These are phyloP conservation scores for Kluyveromyces nonfermentans DNA, from an alignment of 805 yeast genomes.

Conservation along the genomic window DNA sequence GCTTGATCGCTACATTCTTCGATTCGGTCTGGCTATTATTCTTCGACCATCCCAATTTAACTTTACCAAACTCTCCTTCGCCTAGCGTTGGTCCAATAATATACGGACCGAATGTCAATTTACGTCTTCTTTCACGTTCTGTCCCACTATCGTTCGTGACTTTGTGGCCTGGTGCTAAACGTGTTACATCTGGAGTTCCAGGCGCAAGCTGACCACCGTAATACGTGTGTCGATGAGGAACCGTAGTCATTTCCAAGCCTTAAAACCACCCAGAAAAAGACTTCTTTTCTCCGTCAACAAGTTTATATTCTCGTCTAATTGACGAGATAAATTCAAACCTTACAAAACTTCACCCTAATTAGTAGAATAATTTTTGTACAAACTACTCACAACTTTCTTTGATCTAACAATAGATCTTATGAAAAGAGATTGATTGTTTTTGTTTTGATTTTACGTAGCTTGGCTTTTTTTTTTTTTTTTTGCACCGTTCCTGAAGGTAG, in stretches of 20 bases:
- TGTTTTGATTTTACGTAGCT: background rate
- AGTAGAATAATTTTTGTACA: background rate
- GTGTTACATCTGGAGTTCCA: constrained; percentile 2
- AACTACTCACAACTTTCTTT: background rate
- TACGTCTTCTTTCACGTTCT: constrained; percentile 35
- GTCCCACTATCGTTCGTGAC: background rate
- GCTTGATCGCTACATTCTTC: constrained; percentile 85
- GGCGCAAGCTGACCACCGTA: constrained; percentile 17
- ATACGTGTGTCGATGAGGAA: constrained; percentile 25
- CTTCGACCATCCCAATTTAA: constrained; percentile 91
- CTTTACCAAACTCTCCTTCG: constrained; percentile 98
- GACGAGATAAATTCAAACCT: background rate
- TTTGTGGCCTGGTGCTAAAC: constrained; percentile 3
- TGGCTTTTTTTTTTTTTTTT: background rate
- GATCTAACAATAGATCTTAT: background rate
- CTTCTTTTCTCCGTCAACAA: background rate
- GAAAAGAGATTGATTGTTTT: background rate
- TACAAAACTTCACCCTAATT: background rate
- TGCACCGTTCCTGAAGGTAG: background rate
- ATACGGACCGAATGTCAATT: constrained; percentile 82
- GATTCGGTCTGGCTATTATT: constrained; percentile 41
- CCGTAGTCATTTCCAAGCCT: constrained; percentile 13
- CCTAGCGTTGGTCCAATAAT: constrained; percentile 89
- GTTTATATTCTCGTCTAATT: background rate
- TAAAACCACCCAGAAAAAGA: background rate